Evolutionary conservation across 2,329 filamentous ascomycete species (phyloP).

Genomic region (Aspergillus viridinutans): DNA sequence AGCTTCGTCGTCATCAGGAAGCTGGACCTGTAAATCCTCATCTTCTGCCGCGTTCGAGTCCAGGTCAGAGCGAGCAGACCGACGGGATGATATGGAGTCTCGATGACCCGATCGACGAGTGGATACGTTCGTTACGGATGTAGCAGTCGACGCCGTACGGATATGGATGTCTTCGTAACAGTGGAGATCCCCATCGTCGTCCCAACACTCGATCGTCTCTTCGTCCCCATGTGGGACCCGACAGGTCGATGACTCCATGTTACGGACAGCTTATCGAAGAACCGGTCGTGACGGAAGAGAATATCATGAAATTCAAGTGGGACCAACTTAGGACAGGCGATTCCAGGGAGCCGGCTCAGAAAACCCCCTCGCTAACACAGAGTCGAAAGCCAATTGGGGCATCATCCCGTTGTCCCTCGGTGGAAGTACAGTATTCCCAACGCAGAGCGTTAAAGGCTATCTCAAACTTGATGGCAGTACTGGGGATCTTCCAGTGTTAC

Average conservation of each 20-base stretch:
- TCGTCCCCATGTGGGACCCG: constrained; percentile 31
- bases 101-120: constrained; percentile 49
- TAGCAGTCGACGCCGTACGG: constrained; percentile 42
- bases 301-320: background rate
- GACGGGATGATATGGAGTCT: constrained; percentile 75
- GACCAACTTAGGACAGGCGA: background rate
- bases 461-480: background rate
- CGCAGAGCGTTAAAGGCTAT: background rate
- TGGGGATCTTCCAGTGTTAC: background rate
- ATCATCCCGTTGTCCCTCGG: constrained; percentile 23
- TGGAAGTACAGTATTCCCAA: background rate
- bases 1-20: constrained; percentile 79
- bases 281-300: background rate
- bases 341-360: constrained; percentile 16
- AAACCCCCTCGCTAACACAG: constrained; percentile 19
- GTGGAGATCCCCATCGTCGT: constrained; percentile 47
- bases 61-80: constrained; percentile 77
- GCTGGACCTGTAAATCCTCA: constrained; percentile 81
- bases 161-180: constrained; percentile 45
- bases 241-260: constrained; percentile 38
- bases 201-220: constrained; percentile 46
- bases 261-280: constrained; percentile 6
- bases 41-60: constrained; percentile 68
- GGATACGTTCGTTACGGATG: constrained; percentile 43
- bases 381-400: constrained; percentile 15